Conservation (phyloP, 2,329 filamentous ascomycete genomes). For the Aureobasidium pullulans region DNA sequence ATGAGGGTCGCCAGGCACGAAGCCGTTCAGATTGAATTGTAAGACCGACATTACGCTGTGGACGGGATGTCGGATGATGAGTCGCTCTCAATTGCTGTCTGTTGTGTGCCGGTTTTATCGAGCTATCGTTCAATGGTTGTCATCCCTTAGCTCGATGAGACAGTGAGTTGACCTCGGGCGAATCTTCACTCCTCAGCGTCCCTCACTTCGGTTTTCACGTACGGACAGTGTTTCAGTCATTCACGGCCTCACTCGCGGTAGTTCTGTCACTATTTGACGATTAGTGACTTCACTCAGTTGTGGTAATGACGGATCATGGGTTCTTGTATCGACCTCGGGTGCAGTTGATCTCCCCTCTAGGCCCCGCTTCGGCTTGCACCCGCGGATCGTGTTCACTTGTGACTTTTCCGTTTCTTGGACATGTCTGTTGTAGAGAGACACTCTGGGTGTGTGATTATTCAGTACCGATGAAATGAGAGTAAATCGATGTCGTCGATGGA, state of each 20-base stretch:
- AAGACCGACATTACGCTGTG: conserved; percentile 14
- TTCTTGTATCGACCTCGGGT: not conserved
- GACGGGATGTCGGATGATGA: too few relatives aligned
- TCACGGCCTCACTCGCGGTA: not conserved
- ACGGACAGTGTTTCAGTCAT: not conserved
- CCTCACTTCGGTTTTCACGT: not conserved
- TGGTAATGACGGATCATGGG: not conserved
- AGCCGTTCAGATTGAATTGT: conserved; percentile 30
- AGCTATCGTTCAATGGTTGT: not conserved
- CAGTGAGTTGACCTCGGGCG: not conserved
- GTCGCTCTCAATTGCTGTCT: not conserved
- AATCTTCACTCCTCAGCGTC: not conserved
- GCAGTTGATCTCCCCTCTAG: not conserved
- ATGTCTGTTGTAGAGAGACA: not conserved
- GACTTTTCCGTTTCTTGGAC: not conserved
- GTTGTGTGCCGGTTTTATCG: not conserved
- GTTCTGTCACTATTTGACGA: not conserved
- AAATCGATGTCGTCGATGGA: too few relatives aligned
- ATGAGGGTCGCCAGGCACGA: conserved; percentile 26
- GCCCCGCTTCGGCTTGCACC: conserved; percentile 3
- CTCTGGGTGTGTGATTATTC: not conserved
- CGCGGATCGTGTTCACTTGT: not conserved
- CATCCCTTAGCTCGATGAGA: not conserved
- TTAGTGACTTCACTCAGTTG: not conserved
- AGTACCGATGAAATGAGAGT: too few relatives aligned